Conservation (phyloP, 2,329 filamentous ascomycete genomes). For the Rachicladosporium sp. region DNA sequence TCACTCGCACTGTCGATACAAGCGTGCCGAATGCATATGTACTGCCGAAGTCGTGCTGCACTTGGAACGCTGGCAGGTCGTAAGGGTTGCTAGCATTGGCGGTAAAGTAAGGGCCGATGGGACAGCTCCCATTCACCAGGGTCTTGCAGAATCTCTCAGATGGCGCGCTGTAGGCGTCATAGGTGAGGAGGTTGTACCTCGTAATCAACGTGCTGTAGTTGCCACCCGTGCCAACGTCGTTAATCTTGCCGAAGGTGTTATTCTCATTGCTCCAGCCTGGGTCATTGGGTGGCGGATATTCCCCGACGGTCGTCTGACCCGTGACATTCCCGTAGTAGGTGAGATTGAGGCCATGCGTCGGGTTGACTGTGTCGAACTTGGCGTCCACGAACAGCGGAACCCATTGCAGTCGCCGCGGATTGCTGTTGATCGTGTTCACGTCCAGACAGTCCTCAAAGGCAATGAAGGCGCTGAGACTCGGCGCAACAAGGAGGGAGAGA, state of each 20-base stretch:
- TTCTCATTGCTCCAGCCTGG: constrained; percentile 50
- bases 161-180: constrained; percentile 50
- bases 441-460: constrained; percentile 74
- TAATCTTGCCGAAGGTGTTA: constrained; percentile 63
- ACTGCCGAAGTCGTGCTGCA: constrained; percentile 65
- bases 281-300: constrained; percentile 48
- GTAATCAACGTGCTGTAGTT: constrained; percentile 62
- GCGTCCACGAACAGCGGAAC: constrained; percentile 63
- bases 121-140: constrained; percentile 52
- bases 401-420: constrained; percentile 60
- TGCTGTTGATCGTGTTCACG: constrained; percentile 44
- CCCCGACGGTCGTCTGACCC: constrained; percentile 48
- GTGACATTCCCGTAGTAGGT: constrained; percentile 87
- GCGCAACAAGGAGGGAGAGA: constrained; percentile 2
- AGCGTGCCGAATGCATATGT: constrained; percentile 80
- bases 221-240: constrained; percentile 41
- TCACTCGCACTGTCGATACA: constrained; percentile 57
- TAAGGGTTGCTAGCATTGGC: constrained; percentile 39
- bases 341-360: constrained; percentile 56
- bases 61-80: constrained; percentile 57
- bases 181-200: constrained; percentile 63
- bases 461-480: constrained; percentile 42
- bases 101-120: constrained; percentile 61
- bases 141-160: constrained; percentile 53
- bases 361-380: constrained; percentile 45